These are phyloP conservation scores for Clarireedia sp. DNA, from an alignment of 2,329 filamentous ascomycete species.

Conservation along the genomic window DNA sequence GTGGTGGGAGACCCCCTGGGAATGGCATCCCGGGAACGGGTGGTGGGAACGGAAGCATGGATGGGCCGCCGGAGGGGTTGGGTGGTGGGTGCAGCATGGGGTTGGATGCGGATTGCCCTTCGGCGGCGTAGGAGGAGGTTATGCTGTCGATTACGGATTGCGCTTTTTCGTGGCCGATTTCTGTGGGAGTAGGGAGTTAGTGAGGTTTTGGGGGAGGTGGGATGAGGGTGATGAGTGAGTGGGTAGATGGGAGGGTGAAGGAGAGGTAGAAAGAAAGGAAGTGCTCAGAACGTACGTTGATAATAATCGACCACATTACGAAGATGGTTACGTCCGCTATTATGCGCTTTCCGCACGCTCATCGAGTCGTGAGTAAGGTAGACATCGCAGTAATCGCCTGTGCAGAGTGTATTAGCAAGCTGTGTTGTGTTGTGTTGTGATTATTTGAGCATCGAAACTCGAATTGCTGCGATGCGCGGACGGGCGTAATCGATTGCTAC, in stretches of 20 bases:
- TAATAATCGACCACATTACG: slow-evolving; percentile 99
- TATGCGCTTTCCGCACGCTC: slow-evolving; percentile 98
- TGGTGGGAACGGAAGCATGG: slow-evolving; percentile 22
- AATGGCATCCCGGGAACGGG: slow-evolving; percentile 16
- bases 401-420: slow-evolving; percentile 15
- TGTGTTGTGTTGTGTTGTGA: not conserved
- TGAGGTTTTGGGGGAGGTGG: too few relatives aligned
- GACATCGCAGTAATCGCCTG: slow-evolving; percentile 97
- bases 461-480: not conserved
- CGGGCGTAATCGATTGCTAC: slow-evolving; percentile 25
- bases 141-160: slow-evolving; percentile 98
- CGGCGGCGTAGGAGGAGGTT: slow-evolving; percentile 88
- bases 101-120: slow-evolving; percentile 80
- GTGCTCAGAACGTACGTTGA: slow-evolving; percentile 55
- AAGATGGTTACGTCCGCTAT: slow-evolving; percentile 90
- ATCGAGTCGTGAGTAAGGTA: slow-evolving; percentile 99
- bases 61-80: slow-evolving; percentile 25
- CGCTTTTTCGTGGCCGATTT: slow-evolving; percentile 97
- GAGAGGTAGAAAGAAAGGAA: not conserved
- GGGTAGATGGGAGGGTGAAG: not conserved
- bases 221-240: not conserved
- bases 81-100: slow-evolving; percentile 54
- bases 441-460: slow-evolving; percentile 5
- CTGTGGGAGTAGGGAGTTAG: slow-evolving; percentile 36
- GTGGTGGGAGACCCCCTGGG: slow-evolving; percentile 19